These are phyloP conservation scores for Balamuthia mandrillaris DNA, from an alignment of 208 protist genomes.

Conservation along the genomic window DNA sequence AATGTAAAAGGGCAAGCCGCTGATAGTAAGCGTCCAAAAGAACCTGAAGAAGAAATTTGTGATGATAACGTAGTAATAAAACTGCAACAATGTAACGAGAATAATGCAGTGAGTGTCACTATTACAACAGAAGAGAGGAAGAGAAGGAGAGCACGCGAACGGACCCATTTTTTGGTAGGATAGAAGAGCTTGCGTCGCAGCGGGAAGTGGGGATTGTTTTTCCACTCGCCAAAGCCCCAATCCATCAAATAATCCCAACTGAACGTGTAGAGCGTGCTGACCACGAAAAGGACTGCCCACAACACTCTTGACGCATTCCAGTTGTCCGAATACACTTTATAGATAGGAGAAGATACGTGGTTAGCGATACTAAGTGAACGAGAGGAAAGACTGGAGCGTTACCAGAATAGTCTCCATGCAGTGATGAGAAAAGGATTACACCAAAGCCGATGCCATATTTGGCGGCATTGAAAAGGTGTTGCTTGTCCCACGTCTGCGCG, in stretches of 20 bases:
- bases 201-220: slow-evolving; percentile 23
- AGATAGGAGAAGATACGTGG: neutral
- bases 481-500: neutral
- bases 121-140: neutral
- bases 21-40: slow-evolving; percentile 22
- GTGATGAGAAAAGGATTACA: slow-evolving; percentile 41
- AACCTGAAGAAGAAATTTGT: slow-evolving; percentile 22
- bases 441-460: slow-evolving; percentile 52
- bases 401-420: slow-evolving; percentile 46
- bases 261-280: slow-evolving; percentile 49
- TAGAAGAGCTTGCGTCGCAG: slow-evolving; percentile 33
- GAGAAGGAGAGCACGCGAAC: neutral
- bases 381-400: neutral
- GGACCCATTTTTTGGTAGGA: neutral
- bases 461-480: slow-evolving; percentile 42
- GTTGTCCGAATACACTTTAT: neutral
- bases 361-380: neutral
- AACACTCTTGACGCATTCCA: slow-evolving; percentile 41
- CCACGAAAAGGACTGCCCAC: slow-evolving; percentile 47
- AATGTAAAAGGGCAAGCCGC: neutral
- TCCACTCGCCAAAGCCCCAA: slow-evolving; percentile 47
- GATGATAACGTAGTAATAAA: slow-evolving; percentile 18
- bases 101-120: neutral
- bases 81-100: slow-evolving; percentile 20
- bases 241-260: slow-evolving; percentile 53